Conservation (phyloP, 768 basidiomycete genomes). For the Amanita polypyramis region DNA sequence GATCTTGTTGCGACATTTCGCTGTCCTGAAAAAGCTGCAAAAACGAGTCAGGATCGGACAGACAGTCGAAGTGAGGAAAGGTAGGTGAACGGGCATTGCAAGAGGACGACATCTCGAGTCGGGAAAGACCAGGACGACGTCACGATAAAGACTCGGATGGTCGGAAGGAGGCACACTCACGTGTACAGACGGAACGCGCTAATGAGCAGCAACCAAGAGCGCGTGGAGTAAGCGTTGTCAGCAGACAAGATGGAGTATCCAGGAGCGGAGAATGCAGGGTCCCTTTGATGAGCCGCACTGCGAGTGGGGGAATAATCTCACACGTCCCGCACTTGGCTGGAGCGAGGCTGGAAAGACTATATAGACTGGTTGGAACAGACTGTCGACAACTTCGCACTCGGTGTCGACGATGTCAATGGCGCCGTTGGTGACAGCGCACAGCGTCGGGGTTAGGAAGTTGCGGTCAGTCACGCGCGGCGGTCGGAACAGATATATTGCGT, state of each 20-base stretch:
- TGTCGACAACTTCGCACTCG: no score
- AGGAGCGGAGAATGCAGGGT: conserved; percentile 10
- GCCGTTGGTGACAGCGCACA: not conserved
- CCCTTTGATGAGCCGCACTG: not conserved
- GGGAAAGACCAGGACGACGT: no score
- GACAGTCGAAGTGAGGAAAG: conserved; percentile 15
- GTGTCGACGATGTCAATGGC: no score
- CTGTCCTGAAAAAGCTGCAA: conserved; percentile 20
- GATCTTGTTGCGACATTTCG: conserved; percentile 30
- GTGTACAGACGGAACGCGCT: conserved; percentile 12
- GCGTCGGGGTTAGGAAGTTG: not conserved
- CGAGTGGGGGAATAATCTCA: not conserved
- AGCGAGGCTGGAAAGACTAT: no score
- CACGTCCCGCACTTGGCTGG: no score
- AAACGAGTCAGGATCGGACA: conserved; percentile 19
- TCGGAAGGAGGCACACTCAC: conserved; percentile 16
- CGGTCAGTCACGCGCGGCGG: not conserved
- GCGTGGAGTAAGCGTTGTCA: conserved; percentile 13
- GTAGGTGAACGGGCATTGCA: conserved; percentile 22
- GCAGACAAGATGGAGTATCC: conserved; percentile 13
- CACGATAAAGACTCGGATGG: not conserved
- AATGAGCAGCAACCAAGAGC: conserved; percentile 5
- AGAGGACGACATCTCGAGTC: conserved; percentile 19
- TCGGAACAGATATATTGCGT: no score
- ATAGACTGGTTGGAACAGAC: no score